Evolutionary conservation across 345 rosid species (phyloP).

Genomic region (Lumnitzera racemosa): DNA sequence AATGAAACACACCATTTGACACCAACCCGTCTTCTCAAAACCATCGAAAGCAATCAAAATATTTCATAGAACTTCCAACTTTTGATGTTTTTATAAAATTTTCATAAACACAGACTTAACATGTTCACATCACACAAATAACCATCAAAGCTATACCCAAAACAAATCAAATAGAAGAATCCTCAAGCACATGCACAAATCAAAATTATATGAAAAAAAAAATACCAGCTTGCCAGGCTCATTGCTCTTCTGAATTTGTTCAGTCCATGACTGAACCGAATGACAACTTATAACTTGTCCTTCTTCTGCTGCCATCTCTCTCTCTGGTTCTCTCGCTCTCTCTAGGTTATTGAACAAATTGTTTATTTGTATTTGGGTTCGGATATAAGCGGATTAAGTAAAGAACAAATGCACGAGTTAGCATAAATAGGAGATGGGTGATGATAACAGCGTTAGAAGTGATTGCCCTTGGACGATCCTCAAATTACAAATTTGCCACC

Average conservation of each 20-base stretch:
- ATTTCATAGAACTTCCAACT: too few relatives aligned
- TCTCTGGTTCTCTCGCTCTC: conserved; percentile 1
- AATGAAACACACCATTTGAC: too few relatives aligned
- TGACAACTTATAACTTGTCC: conserved; percentile 74
- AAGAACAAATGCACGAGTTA: too few relatives aligned
- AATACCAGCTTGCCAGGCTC: conserved; percentile 66
- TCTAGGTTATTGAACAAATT: not conserved
- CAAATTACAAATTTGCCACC: conserved; percentile 22
- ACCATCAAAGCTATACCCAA: not conserved
- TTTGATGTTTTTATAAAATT: too few relatives aligned
- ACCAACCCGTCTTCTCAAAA: too few relatives aligned
- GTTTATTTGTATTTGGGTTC: conserved; percentile 1
- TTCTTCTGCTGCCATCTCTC: conserved; percentile 43
- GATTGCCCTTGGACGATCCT: not conserved
- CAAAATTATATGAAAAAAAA: not conserved
- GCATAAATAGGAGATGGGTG: too few relatives aligned
- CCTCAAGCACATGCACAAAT: not conserved
- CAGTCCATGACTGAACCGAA: conserved; percentile 55
- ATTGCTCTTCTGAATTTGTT: conserved; percentile 45
- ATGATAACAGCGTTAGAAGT: too few relatives aligned
- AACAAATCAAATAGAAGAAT: not conserved
- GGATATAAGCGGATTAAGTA: too few relatives aligned
- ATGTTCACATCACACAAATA: too few relatives aligned
- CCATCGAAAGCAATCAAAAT: too few relatives aligned
- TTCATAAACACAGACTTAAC: too few relatives aligned